Evolutionary conservation across 495 filamentous ascomycete genomes (phyloP), one percentile per base, ranked within the genome.

Genomic region (Lineolata rhizophorae): DNA sequence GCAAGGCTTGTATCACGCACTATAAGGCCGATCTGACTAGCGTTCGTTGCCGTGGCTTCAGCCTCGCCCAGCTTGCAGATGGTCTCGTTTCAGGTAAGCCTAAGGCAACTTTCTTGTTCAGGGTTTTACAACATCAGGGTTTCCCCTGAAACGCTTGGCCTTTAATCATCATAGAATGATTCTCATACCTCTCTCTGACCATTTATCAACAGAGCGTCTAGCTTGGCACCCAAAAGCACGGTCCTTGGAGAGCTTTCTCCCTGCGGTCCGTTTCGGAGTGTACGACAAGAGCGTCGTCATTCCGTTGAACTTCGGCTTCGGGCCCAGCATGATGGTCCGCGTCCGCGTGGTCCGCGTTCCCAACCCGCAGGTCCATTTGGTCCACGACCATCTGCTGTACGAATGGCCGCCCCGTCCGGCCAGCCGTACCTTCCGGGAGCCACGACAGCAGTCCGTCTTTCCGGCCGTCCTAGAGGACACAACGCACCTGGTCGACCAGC

Each of bases 321-420:
- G 45, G 11, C 34, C 40, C 3, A 18, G 16, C 12, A 27, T 48
- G 4, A 14, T 32, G 12, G 29, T 36, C n/a, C 25, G 27, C 8
- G 39, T 45, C 1, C 34, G 34, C 8, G 17, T 30, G 24, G 20
- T 33, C 2, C 10, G 45, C 8, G 12, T 32, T 6, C 17, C 40
- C 4, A 11, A 37, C 9, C 29, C 35, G 15, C 4, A 12, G n/a
- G 29, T 14, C 12, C 10, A 34, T 4, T 32, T 45, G 3, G 28
- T 22, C 18, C 45, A 48, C 25, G n/a, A 39, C 2, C 45, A 48
- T 32, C 15, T 45, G 17, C 30, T 45, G 10, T 48, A 48, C 35
- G 12, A 36, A 1, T 48, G 42, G 42, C 45, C 42, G 9, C 45
- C 42, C 4, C 22, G 20, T 18, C 28, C 20, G 28, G 14, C 10